phyloP scores from a whole-genome alignment of 345 rosid species.

The Clarkia xantiana region DNA sequence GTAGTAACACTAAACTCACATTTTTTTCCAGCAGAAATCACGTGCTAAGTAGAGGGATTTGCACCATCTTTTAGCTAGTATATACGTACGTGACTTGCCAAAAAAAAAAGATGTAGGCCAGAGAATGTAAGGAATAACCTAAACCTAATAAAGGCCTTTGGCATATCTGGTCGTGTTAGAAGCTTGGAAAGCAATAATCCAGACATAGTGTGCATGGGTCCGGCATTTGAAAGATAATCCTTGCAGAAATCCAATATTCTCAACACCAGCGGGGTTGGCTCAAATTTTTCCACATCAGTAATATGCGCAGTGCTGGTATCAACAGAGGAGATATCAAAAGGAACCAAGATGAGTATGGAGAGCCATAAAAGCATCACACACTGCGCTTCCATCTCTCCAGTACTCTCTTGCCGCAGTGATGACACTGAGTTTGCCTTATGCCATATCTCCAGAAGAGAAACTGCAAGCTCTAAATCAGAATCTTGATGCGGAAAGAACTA shows the following conservation, averaged over 20 bases:
- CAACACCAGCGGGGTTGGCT: conserved; percentile 59
- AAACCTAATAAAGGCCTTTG: conserved; percentile 52
- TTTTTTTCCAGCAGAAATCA: no score
- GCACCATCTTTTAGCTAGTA: neutral
- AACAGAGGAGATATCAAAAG: conserved; percentile 85
- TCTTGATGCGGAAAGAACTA: conserved; percentile 93
- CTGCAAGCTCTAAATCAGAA: conserved; percentile 85
- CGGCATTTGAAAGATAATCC: conserved; percentile 80
- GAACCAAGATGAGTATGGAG: conserved; percentile 75
- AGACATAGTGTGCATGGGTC: conserved; percentile 86
- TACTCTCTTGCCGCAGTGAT: conserved; percentile 75
- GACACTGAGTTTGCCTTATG: conserved; percentile 41
- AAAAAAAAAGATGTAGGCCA: neutral
- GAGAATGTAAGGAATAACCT: conserved; percentile 23
- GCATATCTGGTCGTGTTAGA: conserved; percentile 89
- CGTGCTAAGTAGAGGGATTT: no score
- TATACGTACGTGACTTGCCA: neutral
- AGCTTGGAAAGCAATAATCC: conserved; percentile 81
- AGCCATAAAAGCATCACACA: conserved; percentile 90
- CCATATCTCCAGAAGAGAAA: conserved; percentile 68
- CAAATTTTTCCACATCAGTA: conserved; percentile 24
- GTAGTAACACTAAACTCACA: no score
- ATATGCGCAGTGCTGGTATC: conserved; percentile 54
- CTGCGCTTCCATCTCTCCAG: conserved; percentile 94
- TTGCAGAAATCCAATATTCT: conserved; percentile 59